Conservation (phyloP, 176 grass and related monocot species). For the Microstegium vimineum region DNA sequence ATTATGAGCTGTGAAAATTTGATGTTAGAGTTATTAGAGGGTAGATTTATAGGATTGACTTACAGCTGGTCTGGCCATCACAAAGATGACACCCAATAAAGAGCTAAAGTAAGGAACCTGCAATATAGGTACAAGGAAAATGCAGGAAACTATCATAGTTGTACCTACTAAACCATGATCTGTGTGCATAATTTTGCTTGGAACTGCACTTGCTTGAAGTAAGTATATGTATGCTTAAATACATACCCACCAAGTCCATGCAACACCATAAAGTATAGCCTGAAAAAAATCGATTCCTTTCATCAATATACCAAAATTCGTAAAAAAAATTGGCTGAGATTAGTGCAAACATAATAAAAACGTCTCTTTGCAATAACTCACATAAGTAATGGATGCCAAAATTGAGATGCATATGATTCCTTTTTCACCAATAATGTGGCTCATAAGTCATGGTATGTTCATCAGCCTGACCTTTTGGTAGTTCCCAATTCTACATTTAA, state of each 20-base stretch:
- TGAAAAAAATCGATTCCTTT: conserved; percentile 9
- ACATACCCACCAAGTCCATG: conserved; percentile 77
- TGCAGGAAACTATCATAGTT: neutral
- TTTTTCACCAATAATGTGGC: conserved; percentile 47
- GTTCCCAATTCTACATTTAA: no score
- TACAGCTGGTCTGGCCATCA: conserved; percentile 73
- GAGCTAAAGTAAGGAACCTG: conserved; percentile 81
- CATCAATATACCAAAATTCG: neutral
- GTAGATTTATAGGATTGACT: conserved; percentile 3
- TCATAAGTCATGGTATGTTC: no score
- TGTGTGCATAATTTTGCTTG: neutral
- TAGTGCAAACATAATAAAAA: neutral
- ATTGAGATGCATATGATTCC: conserved; percentile 54
- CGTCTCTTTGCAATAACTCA: conserved; percentile 19
- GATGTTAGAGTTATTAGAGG: conserved; percentile 42
- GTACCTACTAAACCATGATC: neutral
- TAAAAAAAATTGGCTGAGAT: neutral
- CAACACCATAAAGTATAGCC: conserved; percentile 64
- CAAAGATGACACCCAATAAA: conserved; percentile 73
- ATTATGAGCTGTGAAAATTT: neutral
- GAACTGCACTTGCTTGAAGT: neutral
- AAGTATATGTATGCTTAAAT: neutral
- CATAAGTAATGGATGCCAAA: conserved; percentile 53
- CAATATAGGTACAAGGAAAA: conserved; percentile 5
- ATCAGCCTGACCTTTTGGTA: no score